Base-by-base conservation (phyloP, 2,329 filamentous ascomycete genomes). In the Chrysoporthe deuterocubensis region DNA sequence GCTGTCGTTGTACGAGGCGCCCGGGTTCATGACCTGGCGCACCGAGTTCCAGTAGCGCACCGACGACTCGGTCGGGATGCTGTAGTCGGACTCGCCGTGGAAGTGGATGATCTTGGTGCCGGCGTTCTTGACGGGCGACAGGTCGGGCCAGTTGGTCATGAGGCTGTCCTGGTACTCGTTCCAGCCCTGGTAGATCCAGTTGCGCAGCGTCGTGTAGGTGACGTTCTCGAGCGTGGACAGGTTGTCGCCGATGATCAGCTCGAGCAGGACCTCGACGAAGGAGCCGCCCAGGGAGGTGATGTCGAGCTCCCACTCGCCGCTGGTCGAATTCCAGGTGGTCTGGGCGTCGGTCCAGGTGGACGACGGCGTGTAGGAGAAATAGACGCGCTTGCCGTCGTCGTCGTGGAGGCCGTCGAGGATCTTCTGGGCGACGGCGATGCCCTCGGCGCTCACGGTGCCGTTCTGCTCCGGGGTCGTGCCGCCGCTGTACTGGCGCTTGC, bases 81-180 rank as follows among this genome's bases (percentile, higher is more conserved):
- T 78, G n/a, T 75, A 75, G 73, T 86, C 84, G 1, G 80, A 80
- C 74, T 86, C 83, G 63, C 84, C 84, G 73, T 86, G 84, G 75
- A 80, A 83, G 71, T 84, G 82, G 4, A 87, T 76, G 13, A 87
- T 72, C 72, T 86, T 87, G 42, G 81, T 82, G 26, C 84, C 84
- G 0, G 77, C 73, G 0, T 74, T 69, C 40, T 81, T 75, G 76
- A 84, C 82, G 8, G 74, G 70, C 0, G 78, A 80, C 1, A 87
- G 76, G 62, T 85, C 83, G 0, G 83, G 81, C 69, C 80, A 75
- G 6, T 71, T 86, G 83, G 68, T 69, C 62, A 64, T 64, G 16
- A 87, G 76, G 21, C 78, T 81, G 72, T 84, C 82, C 61, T 78
- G 71, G 74, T 84, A 87, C 64, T 78, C 79, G 63, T 82, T 76